Percentiles rank a stretch among this genome's conserved stretches.
These are phyloP conservation scores for Musa beccarii DNA, from an alignment of 176 grass and related monocot genomes.

Conservation along the genomic window DNA sequence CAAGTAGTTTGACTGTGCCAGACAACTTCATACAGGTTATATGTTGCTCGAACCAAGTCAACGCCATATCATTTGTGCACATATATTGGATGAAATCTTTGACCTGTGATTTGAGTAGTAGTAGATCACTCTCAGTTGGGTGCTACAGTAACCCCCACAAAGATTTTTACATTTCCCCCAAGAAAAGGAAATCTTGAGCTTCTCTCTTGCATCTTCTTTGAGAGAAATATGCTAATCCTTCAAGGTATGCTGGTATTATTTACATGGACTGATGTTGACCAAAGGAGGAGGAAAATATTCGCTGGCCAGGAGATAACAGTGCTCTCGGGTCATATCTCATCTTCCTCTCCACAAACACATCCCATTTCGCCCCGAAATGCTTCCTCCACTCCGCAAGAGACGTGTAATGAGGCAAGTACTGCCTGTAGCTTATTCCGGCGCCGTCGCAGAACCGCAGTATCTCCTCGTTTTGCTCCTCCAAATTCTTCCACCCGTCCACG, in stretches of 20 bases:
- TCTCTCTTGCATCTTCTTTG: neutral
- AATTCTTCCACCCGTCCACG: neutral
- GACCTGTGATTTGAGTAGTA: neutral
- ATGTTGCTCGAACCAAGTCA: neutral
- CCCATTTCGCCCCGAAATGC: slow-evolving; percentile 22
- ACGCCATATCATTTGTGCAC: neutral
- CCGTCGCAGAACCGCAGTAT: slow-evolving; percentile 15
- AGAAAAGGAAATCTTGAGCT: neutral
- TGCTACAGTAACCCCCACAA: neutral
- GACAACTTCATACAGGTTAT: neutral
- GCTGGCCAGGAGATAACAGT: slow-evolving; percentile 15
- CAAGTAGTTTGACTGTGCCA: neutral
- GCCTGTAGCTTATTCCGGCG: slow-evolving; percentile 8
- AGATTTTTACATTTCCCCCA: neutral
- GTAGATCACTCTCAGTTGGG: neutral
- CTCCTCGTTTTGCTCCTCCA: slow-evolving; percentile 23
- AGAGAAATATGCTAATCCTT: neutral
- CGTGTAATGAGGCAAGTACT: slow-evolving; percentile 23
- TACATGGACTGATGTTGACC: neutral
- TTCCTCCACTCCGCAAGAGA: slow-evolving; percentile 6
- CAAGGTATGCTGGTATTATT: neutral
- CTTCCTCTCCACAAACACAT: slow-evolving; percentile 21
- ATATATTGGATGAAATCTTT: neutral
- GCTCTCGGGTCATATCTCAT: slow-evolving; percentile 22
- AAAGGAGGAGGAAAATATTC: slow-evolving; percentile 9